phyloP scores from a whole-genome alignment of 2,329 filamentous ascomycete species.

The Cephalotrichum gorgonifer region DNA sequence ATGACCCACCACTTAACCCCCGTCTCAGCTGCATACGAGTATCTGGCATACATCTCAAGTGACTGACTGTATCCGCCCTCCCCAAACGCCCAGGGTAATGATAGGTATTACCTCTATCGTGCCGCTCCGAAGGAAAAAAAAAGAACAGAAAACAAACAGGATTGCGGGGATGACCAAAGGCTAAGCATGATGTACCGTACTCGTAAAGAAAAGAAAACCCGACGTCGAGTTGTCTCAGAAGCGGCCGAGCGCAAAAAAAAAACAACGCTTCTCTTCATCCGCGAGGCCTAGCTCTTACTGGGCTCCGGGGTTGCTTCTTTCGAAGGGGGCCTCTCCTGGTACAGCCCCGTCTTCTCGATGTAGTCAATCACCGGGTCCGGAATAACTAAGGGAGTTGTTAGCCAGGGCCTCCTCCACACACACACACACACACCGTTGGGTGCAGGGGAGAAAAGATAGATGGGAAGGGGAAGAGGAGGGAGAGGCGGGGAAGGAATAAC shows the following conservation, averaged over 20 bases:
- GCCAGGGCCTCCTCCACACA: neutral
- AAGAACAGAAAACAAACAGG: neutral
- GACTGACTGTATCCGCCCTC: neutral
- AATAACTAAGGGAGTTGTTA: constrained; percentile 20
- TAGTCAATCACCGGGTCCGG: constrained; percentile 67
- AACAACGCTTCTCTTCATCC: neutral
- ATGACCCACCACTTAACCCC: neutral
- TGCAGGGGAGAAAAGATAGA: neutral
- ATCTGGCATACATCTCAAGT: neutral
- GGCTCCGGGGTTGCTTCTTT: neutral
- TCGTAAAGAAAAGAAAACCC: neutral
- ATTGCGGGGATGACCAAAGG: neutral
- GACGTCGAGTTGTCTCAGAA: neutral
- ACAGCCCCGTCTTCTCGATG: constrained; percentile 57
- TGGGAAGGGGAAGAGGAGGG: too few species aligned
- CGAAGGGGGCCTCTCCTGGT: constrained; percentile 34
- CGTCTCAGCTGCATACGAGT: neutral
- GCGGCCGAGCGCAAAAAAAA: neutral
- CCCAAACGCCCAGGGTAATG: neutral
- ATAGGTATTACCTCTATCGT: neutral
- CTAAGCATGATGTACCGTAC: neutral
- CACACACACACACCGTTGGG: neutral
- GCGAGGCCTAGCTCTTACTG: neutral
- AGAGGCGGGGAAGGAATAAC: too few species aligned
- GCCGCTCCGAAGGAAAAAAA: neutral